A percentile compares a stretch with the other conserved stretches of the same genome.
These are phyloP conservation scores for Penicillium sp. DNA, from an alignment of 2,329 filamentous ascomycete species.

Conservation along the genomic window DNA sequence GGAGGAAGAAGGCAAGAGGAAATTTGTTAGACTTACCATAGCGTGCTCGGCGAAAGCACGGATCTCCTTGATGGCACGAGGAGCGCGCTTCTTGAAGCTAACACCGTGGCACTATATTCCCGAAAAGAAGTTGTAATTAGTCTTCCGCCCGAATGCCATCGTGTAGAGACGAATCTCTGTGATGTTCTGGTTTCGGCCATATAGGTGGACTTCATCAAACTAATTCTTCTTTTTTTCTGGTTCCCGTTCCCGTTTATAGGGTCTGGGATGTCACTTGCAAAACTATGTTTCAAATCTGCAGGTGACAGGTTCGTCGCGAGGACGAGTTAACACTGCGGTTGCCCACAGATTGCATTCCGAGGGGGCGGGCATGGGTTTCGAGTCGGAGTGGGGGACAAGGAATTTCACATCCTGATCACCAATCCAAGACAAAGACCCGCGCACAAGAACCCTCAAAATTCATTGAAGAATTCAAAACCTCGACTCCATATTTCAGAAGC, in stretches of 20 bases:
- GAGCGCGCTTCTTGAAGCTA: conserved; percentile 99
- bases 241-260: conserved; percentile 2
- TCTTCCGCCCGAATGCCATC: conserved; percentile 64
- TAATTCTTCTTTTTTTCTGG: conserved; percentile 49
- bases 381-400: not conserved
- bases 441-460: not conserved
- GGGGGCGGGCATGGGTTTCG: not conserved
- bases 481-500: conserved; percentile 21
- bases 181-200: conserved; percentile 42
- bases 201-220: conserved; percentile 71
- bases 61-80: conserved; percentile 99
- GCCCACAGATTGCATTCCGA: conserved; percentile 7
- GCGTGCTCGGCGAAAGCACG: conserved; percentile 86
- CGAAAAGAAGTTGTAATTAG: conserved; percentile 54
- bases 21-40: conserved; percentile 71
- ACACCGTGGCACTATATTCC: conserved; percentile 83
- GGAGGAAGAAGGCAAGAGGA: not conserved
- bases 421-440: conserved; percentile 4
- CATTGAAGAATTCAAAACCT: conserved; percentile 8
- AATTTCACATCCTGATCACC: not conserved
- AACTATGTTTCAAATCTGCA: conserved; percentile 7
- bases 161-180: conserved; percentile 26
- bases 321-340: conserved; percentile 13
- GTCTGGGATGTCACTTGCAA: conserved; percentile 10
- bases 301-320: conserved; percentile 6